These are phyloP conservation scores for Fragaria iinumae DNA, from an alignment of 306 rosid genomes.

Conservation along the genomic window DNA sequence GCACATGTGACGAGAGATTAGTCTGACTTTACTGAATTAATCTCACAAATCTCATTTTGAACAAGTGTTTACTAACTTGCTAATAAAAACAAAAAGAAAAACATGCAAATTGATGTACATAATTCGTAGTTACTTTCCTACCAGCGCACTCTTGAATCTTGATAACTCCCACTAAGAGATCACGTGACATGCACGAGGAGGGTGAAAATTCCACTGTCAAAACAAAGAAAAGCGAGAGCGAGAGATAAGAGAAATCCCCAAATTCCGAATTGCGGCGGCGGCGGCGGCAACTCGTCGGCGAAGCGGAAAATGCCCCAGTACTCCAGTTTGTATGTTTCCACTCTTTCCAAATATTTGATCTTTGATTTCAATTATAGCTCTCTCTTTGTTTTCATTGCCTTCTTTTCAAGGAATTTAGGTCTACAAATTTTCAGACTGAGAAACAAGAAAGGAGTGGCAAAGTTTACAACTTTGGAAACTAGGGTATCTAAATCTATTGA, in stretches of 20 bases:
- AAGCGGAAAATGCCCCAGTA: not conserved
- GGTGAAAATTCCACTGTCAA: too few species aligned
- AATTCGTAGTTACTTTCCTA: too few species aligned
- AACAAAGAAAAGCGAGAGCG: too few species aligned
- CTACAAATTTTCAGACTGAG: not conserved
- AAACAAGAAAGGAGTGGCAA: not conserved
- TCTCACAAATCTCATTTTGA: too few species aligned
- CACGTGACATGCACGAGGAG: too few species aligned
- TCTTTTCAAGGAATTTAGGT: constrained; percentile 1
- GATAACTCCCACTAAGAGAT: too few species aligned
- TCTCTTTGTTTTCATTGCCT: not conserved
- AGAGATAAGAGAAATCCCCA: not conserved
- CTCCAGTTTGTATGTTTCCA: not conserved
- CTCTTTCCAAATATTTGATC: not conserved
- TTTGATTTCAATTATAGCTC: not conserved
- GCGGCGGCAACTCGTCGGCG: not conserved
- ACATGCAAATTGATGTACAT: too few species aligned
- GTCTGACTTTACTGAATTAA: too few species aligned
- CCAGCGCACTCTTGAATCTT: too few species aligned
- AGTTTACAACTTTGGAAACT: not conserved
- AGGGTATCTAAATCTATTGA: not conserved
- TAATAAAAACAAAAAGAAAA: too few species aligned
- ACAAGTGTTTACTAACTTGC: too few species aligned
- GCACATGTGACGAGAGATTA: too few species aligned
- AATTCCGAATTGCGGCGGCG: not conserved